phyloP scores from a whole-genome alignment of 164 flowering plant genomes.

The Buxus sempervirens region DNA sequence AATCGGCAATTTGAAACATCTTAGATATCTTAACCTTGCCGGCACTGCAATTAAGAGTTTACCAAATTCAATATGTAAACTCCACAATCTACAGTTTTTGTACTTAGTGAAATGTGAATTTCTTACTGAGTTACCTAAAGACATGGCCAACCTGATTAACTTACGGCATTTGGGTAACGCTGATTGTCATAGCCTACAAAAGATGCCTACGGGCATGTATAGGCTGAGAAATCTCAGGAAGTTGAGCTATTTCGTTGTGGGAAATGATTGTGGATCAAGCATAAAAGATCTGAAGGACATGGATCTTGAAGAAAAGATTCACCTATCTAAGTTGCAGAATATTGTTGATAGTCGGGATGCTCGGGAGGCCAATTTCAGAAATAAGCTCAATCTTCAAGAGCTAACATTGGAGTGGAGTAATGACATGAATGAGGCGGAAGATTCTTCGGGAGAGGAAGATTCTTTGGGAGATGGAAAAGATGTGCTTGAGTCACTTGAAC shows the following conservation, averaged over 20 bases:
- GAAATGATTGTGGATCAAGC: conserved; percentile 6
- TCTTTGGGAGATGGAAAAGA: conserved; percentile 6
- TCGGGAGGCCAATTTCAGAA: conserved; percentile 6
- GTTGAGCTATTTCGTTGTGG: conserved; percentile 12
- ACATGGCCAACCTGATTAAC: conserved; percentile 14
- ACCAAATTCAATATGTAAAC: conserved; percentile 21
- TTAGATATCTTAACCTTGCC: conserved; percentile 30
- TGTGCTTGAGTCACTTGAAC: conserved; percentile 25
- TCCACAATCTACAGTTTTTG: conserved; percentile 33
- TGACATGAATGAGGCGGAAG: background rate
- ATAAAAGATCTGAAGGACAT: conserved; percentile 22
- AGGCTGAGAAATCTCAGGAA: conserved; percentile 18
- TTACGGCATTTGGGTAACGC: conserved; percentile 22
- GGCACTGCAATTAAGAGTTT: conserved; percentile 15
- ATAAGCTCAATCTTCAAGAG: conserved; percentile 12
- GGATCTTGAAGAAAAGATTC: background rate
- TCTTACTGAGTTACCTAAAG: conserved; percentile 21
- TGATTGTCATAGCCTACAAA: background rate
- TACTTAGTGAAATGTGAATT: conserved; percentile 11
- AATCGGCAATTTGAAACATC: conserved; percentile 22
- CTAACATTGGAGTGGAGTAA: conserved; percentile 21
- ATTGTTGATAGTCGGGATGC: conserved; percentile 8
- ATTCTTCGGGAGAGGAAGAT: too few relatives aligned
- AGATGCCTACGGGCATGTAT: conserved; percentile 18
- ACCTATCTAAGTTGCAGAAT: conserved; percentile 12